Evolutionary conservation across 1,139 yeast genomes (phyloP).

Genomic region (Protomyces inouyei): DNA sequence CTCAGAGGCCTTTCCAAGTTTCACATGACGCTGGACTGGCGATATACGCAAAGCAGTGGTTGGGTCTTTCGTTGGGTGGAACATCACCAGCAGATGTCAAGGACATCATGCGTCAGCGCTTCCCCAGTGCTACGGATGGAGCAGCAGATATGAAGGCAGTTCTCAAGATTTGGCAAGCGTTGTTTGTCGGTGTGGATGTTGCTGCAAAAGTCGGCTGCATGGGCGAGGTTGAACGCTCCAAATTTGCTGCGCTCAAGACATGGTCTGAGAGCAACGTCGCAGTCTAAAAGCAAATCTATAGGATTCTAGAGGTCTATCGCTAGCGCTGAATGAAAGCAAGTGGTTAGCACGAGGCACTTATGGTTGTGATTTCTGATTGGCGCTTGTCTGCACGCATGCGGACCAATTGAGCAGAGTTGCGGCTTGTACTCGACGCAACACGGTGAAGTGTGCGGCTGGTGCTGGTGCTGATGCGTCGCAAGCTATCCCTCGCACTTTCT

Average conservation of each 20-base stretch:
- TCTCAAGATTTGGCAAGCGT: conserved; percentile 43
- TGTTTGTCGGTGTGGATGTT: conserved; percentile 37
- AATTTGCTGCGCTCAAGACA: conserved; percentile 35
- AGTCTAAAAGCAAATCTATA: neutral
- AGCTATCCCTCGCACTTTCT: conserved; percentile 1
- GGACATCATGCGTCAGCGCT: conserved; percentile 34
- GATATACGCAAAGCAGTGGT: conserved; percentile 41
- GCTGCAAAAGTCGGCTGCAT: conserved; percentile 43
- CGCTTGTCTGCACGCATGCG: neutral
- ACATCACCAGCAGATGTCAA: conserved; percentile 25
- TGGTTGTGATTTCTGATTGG: neutral
- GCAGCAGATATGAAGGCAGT: conserved; percentile 46
- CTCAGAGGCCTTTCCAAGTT: conserved; percentile 58
- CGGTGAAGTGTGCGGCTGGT: conserved; percentile 13
- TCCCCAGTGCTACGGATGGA: conserved; percentile 39
- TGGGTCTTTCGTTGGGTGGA: conserved; percentile 37
- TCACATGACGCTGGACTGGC: conserved; percentile 45
- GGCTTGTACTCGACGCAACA: conserved; percentile 9
- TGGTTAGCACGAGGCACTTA: neutral
- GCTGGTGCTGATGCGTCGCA: conserved; percentile 11
- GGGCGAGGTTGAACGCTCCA: conserved; percentile 40
- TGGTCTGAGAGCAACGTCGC: neutral
- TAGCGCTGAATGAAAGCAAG: too few relatives aligned
- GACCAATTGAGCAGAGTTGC: neutral
- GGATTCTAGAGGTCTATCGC: neutral